Evolutionary conservation across 2,329 filamentous ascomycete genomes (phyloP).

Genomic region (Penicillium paneum): DNA sequence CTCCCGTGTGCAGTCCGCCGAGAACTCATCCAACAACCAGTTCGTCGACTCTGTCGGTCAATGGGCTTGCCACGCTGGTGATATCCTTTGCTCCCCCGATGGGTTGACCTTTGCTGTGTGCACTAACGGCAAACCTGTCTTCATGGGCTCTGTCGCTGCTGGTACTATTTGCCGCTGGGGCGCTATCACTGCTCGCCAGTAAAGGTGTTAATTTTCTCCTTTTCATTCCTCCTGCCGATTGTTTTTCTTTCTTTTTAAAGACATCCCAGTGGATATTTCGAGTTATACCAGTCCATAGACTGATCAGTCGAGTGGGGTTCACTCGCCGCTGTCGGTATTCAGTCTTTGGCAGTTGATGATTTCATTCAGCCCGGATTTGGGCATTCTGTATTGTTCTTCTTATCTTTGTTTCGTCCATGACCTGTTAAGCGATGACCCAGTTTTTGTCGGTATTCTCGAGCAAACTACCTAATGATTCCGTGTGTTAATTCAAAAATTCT

Average conservation of each 20-base stretch:
- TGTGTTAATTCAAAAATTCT: background rate
- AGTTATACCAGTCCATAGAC: background rate
- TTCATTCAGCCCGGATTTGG: background rate
- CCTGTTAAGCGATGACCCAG: constrained; percentile 2
- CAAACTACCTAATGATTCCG: constrained; percentile 11
- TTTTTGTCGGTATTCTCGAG: constrained; percentile 10
- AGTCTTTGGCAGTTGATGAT: background rate
- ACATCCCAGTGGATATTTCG: background rate
- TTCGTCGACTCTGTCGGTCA: constrained; percentile 15
- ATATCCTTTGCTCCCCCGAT: constrained; percentile 34
- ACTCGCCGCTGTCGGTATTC: background rate
- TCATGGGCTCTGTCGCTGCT: constrained; percentile 40
- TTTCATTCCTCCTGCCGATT: background rate
- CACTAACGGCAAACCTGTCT: constrained; percentile 26
- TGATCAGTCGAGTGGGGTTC: background rate
- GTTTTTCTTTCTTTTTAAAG: background rate
- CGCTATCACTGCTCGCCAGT: constrained; percentile 14
- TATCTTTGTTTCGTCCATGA: background rate
- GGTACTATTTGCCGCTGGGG: constrained; percentile 36
- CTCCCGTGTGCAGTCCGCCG: constrained; percentile 9
- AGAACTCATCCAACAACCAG: constrained; percentile 18
- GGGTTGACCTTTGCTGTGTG: constrained; percentile 37
- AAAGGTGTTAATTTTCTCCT: background rate
- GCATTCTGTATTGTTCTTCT: background rate
- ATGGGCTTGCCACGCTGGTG: constrained; percentile 26